These are phyloP conservation scores for Oryza glumipatula DNA, from an alignment of 176 grass and related monocot species.

Conservation along the genomic window DNA sequence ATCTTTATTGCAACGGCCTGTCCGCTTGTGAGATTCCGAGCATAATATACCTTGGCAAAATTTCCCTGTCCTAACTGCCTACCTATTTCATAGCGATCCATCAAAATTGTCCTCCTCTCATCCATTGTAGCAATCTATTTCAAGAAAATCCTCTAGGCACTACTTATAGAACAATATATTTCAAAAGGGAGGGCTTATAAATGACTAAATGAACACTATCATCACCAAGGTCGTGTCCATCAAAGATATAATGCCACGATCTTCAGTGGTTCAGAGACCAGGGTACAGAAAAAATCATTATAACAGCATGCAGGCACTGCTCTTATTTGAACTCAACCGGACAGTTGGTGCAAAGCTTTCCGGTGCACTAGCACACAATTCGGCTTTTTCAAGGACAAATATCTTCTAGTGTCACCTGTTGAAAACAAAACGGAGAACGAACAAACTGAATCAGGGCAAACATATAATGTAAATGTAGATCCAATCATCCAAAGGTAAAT, in stretches of 20 bases:
- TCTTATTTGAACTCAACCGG: constrained; percentile 4
- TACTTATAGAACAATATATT: neutral
- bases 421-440: constrained; percentile 6
- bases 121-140: constrained; percentile 48
- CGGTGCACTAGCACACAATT: neutral
- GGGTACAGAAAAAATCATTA: neutral
- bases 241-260: neutral
- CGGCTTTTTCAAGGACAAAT: neutral
- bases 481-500: neutral
- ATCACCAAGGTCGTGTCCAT: neutral
- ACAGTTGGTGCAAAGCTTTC: neutral
- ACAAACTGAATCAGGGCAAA: constrained; percentile 29
- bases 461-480: neutral
- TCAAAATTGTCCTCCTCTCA: constrained; percentile 45
- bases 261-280: neutral
- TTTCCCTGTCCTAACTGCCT: constrained; percentile 57
- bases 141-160: neutral
- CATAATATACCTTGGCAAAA: constrained; percentile 63
- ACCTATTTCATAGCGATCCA: constrained; percentile 60
- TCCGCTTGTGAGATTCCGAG: constrained; percentile 39
- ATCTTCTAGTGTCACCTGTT: too few species aligned
- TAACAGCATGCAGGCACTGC: neutral
- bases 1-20: constrained; percentile 64
- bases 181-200: neutral
- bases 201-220: neutral